Conservation (phyloP, 129 eudicot genomes). For the Apium graveolens region DNA sequence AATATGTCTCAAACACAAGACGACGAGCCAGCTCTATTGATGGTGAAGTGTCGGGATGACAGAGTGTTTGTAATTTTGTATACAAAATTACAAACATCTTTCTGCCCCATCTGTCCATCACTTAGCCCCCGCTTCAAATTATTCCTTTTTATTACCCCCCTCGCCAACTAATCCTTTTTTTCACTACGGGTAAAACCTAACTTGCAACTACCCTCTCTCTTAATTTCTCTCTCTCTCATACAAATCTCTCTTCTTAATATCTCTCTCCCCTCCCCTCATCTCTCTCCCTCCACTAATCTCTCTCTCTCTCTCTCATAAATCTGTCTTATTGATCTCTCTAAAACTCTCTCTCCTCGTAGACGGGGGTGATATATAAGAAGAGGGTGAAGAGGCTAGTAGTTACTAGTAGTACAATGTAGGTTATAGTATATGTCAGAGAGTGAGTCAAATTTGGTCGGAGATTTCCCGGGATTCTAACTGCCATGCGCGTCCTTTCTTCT, state of each 20-base stretch:
- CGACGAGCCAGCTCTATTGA: no score
- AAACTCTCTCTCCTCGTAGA: neutral
- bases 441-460: slow-evolving; percentile 8
- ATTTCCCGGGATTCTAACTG: slow-evolving; percentile 9
- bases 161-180: neutral
- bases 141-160: neutral
- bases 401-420: neutral
- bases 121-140: neutral
- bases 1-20: no score
- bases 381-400: slow-evolving; percentile 1
- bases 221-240: no score
- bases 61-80: no score
- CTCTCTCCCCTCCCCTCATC: neutral
- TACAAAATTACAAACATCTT: neutral
- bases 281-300: neutral
- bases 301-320: neutral
- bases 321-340: neutral
- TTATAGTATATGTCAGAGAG: neutral
- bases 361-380: neutral
- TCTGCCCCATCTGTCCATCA: neutral
- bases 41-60: no score
- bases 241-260: no score
- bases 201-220: neutral
- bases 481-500: slow-evolving; percentile 7
- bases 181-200: neutral